Base-by-base conservation (phyloP, 192 early-diverging fungal genomes). In the Gigaspora rosea region DNA sequence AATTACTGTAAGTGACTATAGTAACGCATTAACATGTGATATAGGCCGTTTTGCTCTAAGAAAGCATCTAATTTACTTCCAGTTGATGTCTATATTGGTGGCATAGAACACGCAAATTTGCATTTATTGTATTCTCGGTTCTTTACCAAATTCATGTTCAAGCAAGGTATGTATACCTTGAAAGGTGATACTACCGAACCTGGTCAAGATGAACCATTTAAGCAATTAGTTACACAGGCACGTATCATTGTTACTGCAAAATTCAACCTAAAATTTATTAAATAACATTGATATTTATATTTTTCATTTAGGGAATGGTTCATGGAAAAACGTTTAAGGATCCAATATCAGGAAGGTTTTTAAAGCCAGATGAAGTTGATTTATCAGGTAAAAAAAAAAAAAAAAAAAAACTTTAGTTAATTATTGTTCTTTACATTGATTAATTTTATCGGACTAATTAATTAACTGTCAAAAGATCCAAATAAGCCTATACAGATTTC, bases 81-180 rank as follows among this genome's bases (percentile, higher is more conserved):
- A 10, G 94, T 97, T 0, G 94, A 97, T 78, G 81, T 97, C 7
- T 98, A 98, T 81, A 91, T 98, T 78, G 97, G 97, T 50, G 97
- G 97, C 4, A 88, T 95, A 1, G 97, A 98, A 77, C 97, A 98
- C 76, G 90, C 96, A 6, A 97, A 96, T 68, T 78, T 97, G 86
- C 97, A 98, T 81, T 84, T 98, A 15, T 85, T 98, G 48, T 98
- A 98, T 80, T 90, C 95, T 46, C 90, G 97, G 13, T 98, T 97
- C 78, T 86, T 98, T 57, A 88, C 88, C 67, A 96, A 96, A 82
- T 94, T 96, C 69, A 73, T 96, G 61, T 87, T 82, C 85, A 88
- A 90, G 65, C 84, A 87, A 10, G 86, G 86, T 8, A 76, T 86
- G 16, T 90, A 82, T 66, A 77, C 78, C 1, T 61, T 69, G 9